Conservation (phyloP, 23 red algal genomes). For the Gracilaria caudata region DNA sequence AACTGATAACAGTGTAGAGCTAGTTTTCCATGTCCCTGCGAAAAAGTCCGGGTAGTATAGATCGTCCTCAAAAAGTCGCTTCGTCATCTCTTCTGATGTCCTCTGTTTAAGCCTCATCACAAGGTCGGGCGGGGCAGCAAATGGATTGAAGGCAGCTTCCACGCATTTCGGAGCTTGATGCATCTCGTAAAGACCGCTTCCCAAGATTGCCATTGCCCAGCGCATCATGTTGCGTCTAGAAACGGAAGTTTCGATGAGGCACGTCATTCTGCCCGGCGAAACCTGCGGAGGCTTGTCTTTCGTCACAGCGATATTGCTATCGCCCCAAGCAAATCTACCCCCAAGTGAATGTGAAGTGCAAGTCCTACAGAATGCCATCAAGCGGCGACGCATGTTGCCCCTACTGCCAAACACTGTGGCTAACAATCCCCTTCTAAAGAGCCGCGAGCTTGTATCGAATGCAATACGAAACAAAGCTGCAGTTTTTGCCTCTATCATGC, state of each 20-base stretch:
- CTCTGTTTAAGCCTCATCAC: constrained; percentile 13
- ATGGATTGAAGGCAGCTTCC: constrained; percentile 6
- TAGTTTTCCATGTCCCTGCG: constrained; percentile 44
- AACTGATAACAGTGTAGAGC: constrained; percentile 36
- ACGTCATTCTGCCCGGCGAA: background rate
- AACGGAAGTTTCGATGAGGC: background rate
- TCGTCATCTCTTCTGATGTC: background rate
- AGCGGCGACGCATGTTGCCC: too few relatives aligned
- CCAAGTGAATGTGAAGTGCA: too few relatives aligned
- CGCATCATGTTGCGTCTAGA: constrained; percentile 10
- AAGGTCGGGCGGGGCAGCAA: background rate
- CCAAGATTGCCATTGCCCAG: background rate
- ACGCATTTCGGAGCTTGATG: background rate
- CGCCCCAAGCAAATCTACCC: too few relatives aligned
- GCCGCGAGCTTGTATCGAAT: too few relatives aligned
- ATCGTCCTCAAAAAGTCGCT: constrained; percentile 24
- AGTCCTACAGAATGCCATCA: too few relatives aligned
- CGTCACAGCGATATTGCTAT: too few relatives aligned
- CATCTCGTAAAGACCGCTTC: background rate
- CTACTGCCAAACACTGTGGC: too few relatives aligned
- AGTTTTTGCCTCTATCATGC: too few relatives aligned
- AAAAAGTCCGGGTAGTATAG: constrained; percentile 48
- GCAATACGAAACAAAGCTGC: too few relatives aligned
- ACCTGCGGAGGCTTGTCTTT: background rate
- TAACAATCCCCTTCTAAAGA: too few relatives aligned